Conservation (phyloP, 306 rosid species). For the Sicyos baderoa region DNA sequence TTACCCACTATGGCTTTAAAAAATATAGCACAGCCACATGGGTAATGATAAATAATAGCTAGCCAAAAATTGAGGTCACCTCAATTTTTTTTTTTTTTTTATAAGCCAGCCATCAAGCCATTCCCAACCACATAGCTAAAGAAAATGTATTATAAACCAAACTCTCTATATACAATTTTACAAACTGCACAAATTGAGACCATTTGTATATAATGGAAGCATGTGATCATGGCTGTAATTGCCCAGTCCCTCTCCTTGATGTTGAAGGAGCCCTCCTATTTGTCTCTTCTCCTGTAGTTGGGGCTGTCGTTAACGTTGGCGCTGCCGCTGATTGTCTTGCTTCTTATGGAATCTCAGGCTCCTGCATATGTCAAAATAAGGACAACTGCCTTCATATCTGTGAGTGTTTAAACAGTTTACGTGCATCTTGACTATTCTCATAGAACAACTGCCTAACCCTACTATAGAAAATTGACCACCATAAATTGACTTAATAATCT, state of each 20-base stretch:
- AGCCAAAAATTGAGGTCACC: constrained; percentile 36
- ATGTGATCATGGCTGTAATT: constrained; percentile 33
- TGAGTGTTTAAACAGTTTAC: too few species aligned
- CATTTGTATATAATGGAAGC: background rate
- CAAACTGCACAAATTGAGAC: constrained; percentile 29
- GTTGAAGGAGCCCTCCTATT: constrained; percentile 38
- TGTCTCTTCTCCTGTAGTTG: constrained; percentile 26
- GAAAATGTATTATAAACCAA: constrained; percentile 12
- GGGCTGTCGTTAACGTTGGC: too few species aligned
- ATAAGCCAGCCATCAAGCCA: background rate
- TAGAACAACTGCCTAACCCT: too few species aligned
- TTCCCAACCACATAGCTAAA: constrained; percentile 14
- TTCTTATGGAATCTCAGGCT: constrained; percentile 44
- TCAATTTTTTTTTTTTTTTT: constrained; percentile 19
- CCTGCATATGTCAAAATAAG: constrained; percentile 34
- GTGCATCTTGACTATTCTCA: too few species aligned
- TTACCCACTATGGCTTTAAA: constrained; percentile 27
- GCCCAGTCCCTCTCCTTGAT: constrained; percentile 48
- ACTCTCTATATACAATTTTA: constrained; percentile 80
- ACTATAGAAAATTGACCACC: too few species aligned
- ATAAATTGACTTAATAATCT: too few species aligned
- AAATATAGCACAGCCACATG: constrained; percentile 71
- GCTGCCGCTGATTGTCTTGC: background rate
- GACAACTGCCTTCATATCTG: too few species aligned
- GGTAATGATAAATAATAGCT: constrained; percentile 43